phyloP scores from a whole-genome alignment of 1,139 yeast genomes.

The Blastobotrys raffinosifermentans region DNA sequence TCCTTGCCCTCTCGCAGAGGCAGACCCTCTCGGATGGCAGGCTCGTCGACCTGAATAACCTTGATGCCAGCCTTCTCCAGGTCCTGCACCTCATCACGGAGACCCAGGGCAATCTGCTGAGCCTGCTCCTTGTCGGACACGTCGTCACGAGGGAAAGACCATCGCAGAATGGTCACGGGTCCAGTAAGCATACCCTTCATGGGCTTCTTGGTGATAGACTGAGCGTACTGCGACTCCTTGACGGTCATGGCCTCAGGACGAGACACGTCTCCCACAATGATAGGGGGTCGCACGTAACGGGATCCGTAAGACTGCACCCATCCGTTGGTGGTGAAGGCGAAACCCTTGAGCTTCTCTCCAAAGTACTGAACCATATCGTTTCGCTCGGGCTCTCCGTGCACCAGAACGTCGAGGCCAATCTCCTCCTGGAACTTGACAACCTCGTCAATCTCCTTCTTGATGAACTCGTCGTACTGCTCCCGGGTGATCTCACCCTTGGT shows the following conservation, averaged over 20 bases:
- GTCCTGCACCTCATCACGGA: constrained; percentile 97
- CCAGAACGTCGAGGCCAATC: constrained; percentile 94
- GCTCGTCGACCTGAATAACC: constrained; percentile 99
- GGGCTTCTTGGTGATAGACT: constrained; percentile 90
- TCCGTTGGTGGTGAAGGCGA: constrained; percentile 97
- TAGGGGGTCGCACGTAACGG: constrained; percentile 99
- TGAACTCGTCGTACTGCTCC: constrained; percentile 92
- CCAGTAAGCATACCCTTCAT: constrained; percentile 99
- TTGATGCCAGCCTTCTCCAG: constrained; percentile 97
- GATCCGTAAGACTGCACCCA: constrained; percentile 99
- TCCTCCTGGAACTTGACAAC: constrained; percentile 99
- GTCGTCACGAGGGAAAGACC: constrained; percentile 99
- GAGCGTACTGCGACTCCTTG: constrained; percentile 98
- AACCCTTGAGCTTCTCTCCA: constrained; percentile 97
- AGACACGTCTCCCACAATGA: constrained; percentile 97
- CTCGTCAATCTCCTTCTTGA: constrained; percentile 90
- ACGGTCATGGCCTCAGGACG: constrained; percentile 99
- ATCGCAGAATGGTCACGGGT: constrained; percentile 98
- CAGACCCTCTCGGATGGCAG: constrained; percentile 99
- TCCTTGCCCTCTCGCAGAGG: constrained; percentile 98
- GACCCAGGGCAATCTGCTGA: constrained; percentile 93
- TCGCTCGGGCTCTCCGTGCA: constrained; percentile 99
- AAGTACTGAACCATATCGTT: constrained; percentile 99
- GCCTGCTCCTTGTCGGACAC: constrained; percentile 93
- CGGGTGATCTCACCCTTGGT: constrained; percentile 92